Base-by-base conservation (phyloP, 371 early-diverging fungal species). In the Actinomortierella ambigua region DNA sequence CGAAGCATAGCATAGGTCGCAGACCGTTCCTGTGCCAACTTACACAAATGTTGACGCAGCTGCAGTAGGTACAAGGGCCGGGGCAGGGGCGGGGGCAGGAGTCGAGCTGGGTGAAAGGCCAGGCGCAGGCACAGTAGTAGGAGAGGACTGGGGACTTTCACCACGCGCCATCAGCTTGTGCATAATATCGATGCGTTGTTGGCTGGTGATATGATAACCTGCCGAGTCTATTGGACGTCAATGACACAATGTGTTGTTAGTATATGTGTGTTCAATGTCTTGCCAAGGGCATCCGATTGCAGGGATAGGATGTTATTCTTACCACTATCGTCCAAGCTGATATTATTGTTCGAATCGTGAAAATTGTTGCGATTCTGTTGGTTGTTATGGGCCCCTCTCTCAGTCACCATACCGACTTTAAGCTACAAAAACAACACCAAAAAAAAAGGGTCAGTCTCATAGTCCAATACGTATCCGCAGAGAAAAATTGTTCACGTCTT, bases 171-270 rank as follows among this genome's bases (percentile, higher is more conserved):
- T 34, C 34, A 95, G 77, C 63, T 94, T 93, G 26, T 90, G 87
- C 95, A 95, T 95, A 41, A 95, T 77, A 57, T 92, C 92, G n/a
- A 85, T 86, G 34, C 94, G 81, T 7, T 92, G 88, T 39, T 89
- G 85, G 5, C 92, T 87, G 41, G 87, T 91, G 64, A 93, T 61
- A 14, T 87, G 79, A 55, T 91, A 77, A 27, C 93, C 92, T 57
- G 79, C 85, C 27, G 84, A 81, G 65, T 92, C 92, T 79, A 69
- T 29, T 15, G 18, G 13, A 57, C 34, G 40, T 48, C 39, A 50
- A 18, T 11, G 46, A 29, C 41, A 56, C 28, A 1, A 24, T n/a
- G 9, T n/a, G 7, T 1, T 11, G 50, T 63, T 20, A 68, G 48
- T 22, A 8, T 22, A 34, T 34, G 7, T 34, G 4, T 34, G 34